Conservation (phyloP, 2,329 filamentous ascomycete species). For the Aspergillus puulaauensis region DNA sequence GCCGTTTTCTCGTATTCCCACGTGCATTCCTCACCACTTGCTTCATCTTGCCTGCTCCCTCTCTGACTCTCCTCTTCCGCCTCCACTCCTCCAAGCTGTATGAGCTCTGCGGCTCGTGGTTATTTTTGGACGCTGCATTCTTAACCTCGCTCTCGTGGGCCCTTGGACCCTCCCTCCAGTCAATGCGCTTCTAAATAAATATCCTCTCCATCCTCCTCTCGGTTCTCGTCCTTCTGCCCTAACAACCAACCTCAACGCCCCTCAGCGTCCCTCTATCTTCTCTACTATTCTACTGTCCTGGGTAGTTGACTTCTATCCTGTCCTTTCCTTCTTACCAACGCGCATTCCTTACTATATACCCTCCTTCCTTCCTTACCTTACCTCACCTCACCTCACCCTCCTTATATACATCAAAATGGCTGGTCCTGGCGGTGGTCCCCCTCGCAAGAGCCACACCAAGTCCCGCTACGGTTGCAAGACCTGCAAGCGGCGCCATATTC, state of each 20-base stretch:
- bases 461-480: constrained; percentile 97
- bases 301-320: constrained; percentile 13
- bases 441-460: constrained; percentile 91
- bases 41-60: constrained; percentile 16
- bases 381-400: neutral
- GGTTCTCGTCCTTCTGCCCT: neutral
- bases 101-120: constrained; percentile 7
- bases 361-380: too few species aligned
- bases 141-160: neutral
- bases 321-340: constrained; percentile 8
- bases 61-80: constrained; percentile 5
- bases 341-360: neutral
- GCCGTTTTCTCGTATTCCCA: constrained; percentile 30
- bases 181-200: constrained; percentile 3
- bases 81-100: neutral
- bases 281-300: neutral
- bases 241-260: neutral
- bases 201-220: constrained; percentile 2
- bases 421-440: constrained; percentile 91
- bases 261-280: neutral
- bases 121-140: constrained; percentile 17
- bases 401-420: constrained; percentile 60
- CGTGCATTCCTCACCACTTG: constrained; percentile 21
- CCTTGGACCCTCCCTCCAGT: neutral
- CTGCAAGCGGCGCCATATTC: constrained; percentile 95